A percentile compares a stretch with the other conserved stretches of the same genome.
Evolutionary conservation across 1,284 basidiomycete genomes (phyloP).

Genomic region (Ganoderma sinense): DNA sequence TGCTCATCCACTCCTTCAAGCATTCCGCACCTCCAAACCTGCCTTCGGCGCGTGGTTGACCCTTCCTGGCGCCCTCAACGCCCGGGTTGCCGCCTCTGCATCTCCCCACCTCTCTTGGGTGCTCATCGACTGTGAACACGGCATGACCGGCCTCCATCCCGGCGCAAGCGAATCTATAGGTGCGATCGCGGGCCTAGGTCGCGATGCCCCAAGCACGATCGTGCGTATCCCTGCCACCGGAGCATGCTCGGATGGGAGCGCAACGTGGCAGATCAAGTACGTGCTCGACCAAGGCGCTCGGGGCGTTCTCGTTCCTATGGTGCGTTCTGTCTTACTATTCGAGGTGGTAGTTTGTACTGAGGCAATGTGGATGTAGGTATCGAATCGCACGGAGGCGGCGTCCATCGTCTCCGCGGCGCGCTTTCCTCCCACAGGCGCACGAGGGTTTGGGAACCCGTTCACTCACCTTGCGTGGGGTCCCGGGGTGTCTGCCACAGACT

Average conservation of each 20-base stretch:
- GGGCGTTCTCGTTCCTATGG: slow-evolving; percentile 73
- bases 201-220: slow-evolving; percentile 55
- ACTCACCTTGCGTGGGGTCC: slow-evolving; percentile 61
- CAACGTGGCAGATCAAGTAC: slow-evolving; percentile 73
- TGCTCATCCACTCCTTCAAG: slow-evolving; percentile 39
- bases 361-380: background rate
- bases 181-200: slow-evolving; percentile 55
- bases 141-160: slow-evolving; percentile 59
- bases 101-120: slow-evolving; percentile 68
- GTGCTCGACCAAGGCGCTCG: slow-evolving; percentile 69
- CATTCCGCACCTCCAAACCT: slow-evolving; percentile 40
- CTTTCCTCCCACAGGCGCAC: slow-evolving; percentile 63
- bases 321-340: slow-evolving; percentile 34
- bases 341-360: background rate
- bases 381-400: slow-evolving; percentile 57
- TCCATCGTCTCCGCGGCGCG: slow-evolving; percentile 61
- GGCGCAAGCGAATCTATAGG: slow-evolving; percentile 61
- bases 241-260: slow-evolving; percentile 50
- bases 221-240: slow-evolving; percentile 71
- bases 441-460: slow-evolving; percentile 70
- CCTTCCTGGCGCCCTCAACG: slow-evolving; percentile 59
- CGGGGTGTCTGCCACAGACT: slow-evolving; percentile 52
- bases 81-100: slow-evolving; percentile 61
- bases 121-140: slow-evolving; percentile 72
- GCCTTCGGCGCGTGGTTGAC: slow-evolving; percentile 81